phyloP scores from a whole-genome alignment of 345 rosid species.

The Microthlaspi erraticum region DNA sequence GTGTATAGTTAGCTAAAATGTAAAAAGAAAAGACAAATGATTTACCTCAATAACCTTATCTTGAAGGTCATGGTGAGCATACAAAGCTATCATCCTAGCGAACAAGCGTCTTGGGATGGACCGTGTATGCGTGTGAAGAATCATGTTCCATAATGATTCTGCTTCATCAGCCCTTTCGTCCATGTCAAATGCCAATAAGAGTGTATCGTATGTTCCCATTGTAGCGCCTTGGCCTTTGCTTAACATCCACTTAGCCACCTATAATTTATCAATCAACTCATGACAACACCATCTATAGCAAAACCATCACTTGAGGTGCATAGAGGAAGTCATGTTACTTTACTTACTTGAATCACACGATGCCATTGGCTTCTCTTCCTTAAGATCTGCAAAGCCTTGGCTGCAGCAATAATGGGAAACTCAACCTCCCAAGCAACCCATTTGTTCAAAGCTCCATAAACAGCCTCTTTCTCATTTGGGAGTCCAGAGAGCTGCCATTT shows the following conservation, averaged over 20 bases:
- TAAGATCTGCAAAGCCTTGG: constrained; percentile 71
- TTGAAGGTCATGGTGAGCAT: constrained; percentile 74
- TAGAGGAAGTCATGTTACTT: background rate
- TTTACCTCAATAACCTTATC: constrained; percentile 76
- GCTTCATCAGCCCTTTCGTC: constrained; percentile 78
- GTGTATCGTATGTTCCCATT: constrained; percentile 81
- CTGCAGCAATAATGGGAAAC: constrained; percentile 78
- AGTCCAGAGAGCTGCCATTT: constrained; percentile 68
- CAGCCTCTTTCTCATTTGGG: constrained; percentile 80
- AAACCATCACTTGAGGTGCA: constrained; percentile 13
- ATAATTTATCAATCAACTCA: constrained; percentile 20
- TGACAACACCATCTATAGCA: background rate
- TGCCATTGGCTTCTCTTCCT: constrained; percentile 73
- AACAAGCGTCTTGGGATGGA: constrained; percentile 85
- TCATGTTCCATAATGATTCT: constrained; percentile 84
- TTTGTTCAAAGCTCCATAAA: constrained; percentile 80
- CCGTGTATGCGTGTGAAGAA: constrained; percentile 66
- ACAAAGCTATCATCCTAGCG: constrained; percentile 83
- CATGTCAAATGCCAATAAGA: constrained; percentile 85
- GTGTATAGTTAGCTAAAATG: background rate
- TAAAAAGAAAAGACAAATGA: background rate
- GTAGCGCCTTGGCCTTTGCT: constrained; percentile 95
- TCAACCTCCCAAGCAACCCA: constrained; percentile 92
- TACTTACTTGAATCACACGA: constrained; percentile 79
- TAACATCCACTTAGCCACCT: constrained; percentile 98